Conservation (phyloP, 768 basidiomycete species). For the Goffeauzyma gilvescens region DNA sequence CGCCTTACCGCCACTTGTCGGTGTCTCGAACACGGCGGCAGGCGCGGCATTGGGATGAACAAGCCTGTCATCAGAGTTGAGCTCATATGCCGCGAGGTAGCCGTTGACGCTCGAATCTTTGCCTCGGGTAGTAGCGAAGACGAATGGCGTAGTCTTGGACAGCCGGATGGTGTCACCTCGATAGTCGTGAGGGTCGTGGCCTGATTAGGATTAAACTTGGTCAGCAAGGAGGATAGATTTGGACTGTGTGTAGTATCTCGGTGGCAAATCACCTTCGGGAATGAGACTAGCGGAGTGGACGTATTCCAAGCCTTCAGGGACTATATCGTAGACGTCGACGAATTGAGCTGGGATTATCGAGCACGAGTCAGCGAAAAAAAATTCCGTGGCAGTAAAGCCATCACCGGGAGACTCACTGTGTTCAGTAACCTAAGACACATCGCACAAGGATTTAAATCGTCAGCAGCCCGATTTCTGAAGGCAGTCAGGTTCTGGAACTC, state of each 20-base stretch:
- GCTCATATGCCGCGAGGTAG: slow-evolving; percentile 14
- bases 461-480: too few species aligned
- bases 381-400: neutral
- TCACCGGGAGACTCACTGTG: slow-evolving; percentile 12
- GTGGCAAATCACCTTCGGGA: slow-evolving; percentile 8
- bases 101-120: slow-evolving; percentile 11
- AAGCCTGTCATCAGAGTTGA: slow-evolving; percentile 10
- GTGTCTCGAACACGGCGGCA: slow-evolving; percentile 13
- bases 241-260: neutral
- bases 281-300: slow-evolving; percentile 17
- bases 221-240: neutral
- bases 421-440: slow-evolving; percentile 15
- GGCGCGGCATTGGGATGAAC: neutral
- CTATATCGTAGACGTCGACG: slow-evolving; percentile 20
- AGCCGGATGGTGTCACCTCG: slow-evolving; percentile 23
- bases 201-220: too few species aligned
- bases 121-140: slow-evolving; percentile 24
- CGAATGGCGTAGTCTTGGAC: slow-evolving; percentile 10
- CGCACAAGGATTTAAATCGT: too few species aligned
- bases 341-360: slow-evolving; percentile 13
- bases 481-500: slow-evolving; percentile 2
- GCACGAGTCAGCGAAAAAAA: neutral
- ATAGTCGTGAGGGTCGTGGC: slow-evolving; percentile 11
- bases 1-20: slow-evolving; percentile 22
- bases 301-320: slow-evolving; percentile 6